A percentile compares a stretch with the other conserved stretches of the same genome.
These are phyloP conservation scores for Paraphoma sp. DNA, from an alignment of 2,329 filamentous ascomycete species.

Conservation along the genomic window DNA sequence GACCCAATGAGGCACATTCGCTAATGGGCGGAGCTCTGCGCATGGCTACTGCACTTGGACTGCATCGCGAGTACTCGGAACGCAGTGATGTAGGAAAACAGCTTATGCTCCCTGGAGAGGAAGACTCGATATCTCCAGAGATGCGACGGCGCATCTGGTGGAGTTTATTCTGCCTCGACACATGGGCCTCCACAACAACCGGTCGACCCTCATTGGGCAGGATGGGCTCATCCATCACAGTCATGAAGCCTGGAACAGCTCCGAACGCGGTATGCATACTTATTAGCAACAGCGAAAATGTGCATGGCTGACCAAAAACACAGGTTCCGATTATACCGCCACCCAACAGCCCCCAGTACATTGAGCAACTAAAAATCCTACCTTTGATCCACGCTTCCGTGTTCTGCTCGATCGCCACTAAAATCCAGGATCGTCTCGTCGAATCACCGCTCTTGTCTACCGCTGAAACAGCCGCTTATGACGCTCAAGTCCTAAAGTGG, in stretches of 20 bases:
- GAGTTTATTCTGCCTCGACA: conserved; percentile 53
- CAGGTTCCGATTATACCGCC: conserved; percentile 32
- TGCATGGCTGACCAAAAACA: conserved; percentile 6
- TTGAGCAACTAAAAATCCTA: conserved; percentile 69
- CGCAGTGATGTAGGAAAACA: conserved; percentile 23
- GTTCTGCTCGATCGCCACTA: conserved; percentile 80
- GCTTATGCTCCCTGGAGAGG: conserved; percentile 30
- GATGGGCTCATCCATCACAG: conserved; percentile 48
- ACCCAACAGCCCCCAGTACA: conserved; percentile 43
- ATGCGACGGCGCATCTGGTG: conserved; percentile 53
- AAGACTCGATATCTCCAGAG: conserved; percentile 47
- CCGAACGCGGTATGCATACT: conserved; percentile 34
- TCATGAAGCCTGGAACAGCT: conserved; percentile 44
- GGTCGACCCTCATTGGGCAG: conserved; percentile 50
- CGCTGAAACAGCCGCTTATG: conserved; percentile 70
- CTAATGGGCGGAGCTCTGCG: conserved; percentile 73
- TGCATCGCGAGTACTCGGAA: conserved; percentile 69
- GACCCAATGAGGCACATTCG: conserved; percentile 78
- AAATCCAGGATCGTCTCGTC: conserved; percentile 77
- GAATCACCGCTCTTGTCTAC: conserved; percentile 71
- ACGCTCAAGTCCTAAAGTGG: conserved; percentile 74
- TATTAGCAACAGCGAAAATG: neutral
- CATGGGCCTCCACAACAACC: conserved; percentile 53
- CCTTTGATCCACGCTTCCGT: conserved; percentile 78
- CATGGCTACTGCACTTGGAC: conserved; percentile 75